Percentiles rank a stretch among this genome's conserved stretches.
Conservation (phyloP, 2,329 filamentous ascomycete species). For the Paracoccidioides lutzii region DNA sequence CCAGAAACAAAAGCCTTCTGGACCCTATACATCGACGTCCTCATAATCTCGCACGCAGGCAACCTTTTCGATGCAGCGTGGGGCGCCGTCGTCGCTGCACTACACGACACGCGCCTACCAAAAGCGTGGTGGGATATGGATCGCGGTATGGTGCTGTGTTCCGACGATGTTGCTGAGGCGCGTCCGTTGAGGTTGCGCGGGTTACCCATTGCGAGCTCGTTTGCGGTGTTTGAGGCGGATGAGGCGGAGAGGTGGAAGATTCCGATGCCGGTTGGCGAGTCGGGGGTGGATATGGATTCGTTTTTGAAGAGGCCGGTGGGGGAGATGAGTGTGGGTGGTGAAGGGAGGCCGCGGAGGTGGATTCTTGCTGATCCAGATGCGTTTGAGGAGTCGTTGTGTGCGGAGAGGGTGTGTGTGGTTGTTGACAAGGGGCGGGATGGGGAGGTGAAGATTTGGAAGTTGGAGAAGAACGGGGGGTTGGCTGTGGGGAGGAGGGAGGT, state of each 20-base stretch:
- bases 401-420: slow-evolving; percentile 70
- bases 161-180: slow-evolving; percentile 43
- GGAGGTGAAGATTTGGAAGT: slow-evolving; percentile 45
- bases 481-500: slow-evolving; percentile 53
- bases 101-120: slow-evolving; percentile 66
- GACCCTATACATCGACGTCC: slow-evolving; percentile 88
- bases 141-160: slow-evolving; percentile 65
- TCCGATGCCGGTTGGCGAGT: slow-evolving; percentile 23
- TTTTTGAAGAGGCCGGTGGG: slow-evolving; percentile 34
- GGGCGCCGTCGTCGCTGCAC: slow-evolving; percentile 67
- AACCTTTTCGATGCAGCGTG: slow-evolving; percentile 87
- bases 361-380: slow-evolving; percentile 77
- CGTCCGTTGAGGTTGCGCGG: slow-evolving; percentile 47
- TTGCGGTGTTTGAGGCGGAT: slow-evolving; percentile 60
- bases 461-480: slow-evolving; percentile 76
- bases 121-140: slow-evolving; percentile 74
- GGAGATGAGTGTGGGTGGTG: slow-evolving; percentile 14
- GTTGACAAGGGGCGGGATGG: slow-evolving; percentile 49
- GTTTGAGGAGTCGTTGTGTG: slow-evolving; percentile 74
- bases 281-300: slow-evolving; percentile 25
- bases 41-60: slow-evolving; percentile 85
- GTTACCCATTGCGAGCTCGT: slow-evolving; percentile 64
- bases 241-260: slow-evolving; percentile 27
- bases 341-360: slow-evolving; percentile 48
- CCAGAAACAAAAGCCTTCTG: slow-evolving; percentile 68